Evolutionary conservation across 495 filamentous ascomycete genomes (phyloP), one percentile per base, ranked within the genome.

Genomic region (Aspergillus indologenus): DNA sequence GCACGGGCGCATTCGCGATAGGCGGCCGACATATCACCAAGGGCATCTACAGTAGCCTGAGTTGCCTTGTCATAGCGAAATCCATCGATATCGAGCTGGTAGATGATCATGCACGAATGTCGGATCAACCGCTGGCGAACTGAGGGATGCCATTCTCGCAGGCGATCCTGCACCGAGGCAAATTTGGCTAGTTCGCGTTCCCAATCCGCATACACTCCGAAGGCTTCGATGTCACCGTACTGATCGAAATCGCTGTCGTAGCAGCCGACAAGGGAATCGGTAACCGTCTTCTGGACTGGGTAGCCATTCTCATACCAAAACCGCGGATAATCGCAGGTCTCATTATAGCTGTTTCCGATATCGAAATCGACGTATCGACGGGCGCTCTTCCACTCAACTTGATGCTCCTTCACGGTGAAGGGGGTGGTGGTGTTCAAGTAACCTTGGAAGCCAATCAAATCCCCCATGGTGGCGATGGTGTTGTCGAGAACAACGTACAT

Each of bases 401-500:
- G 76, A 68, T 89, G 81, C 60, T 88, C 86, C 22, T 77, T 65
- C 11, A 63, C 50, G 1, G 60, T 64, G 67, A 88, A 89, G 1
- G 85, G 85, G 1, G 86, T 82, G 20, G 84, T 84, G 5, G 69
- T 73, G 62, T 89, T 89, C 29, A 87, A 71, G 62, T 81, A 86
- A 12, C 85, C 85, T 52, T 86, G 74, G 70, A 88, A 89, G 3
- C 85, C 86, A 51, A 89, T 82, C 31, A 89, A 70, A 65, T 89
- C 84, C 54, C 84, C 83, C 81, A 89, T 79, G 0, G 86, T 89
- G n/a, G 85, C 77, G 67, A 89, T 79, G 8, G 87, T 90, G 60
- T 89, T 88, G 62, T 90, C 87, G 59, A 89, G 71, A 18, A 90
- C 74, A 23, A 89, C 84, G 72, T 85, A 88, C 85, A 90, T 89